phyloP scores from a whole-genome alignment of 768 basidiomycete genomes.

The Tricholoma furcatifolium region DNA sequence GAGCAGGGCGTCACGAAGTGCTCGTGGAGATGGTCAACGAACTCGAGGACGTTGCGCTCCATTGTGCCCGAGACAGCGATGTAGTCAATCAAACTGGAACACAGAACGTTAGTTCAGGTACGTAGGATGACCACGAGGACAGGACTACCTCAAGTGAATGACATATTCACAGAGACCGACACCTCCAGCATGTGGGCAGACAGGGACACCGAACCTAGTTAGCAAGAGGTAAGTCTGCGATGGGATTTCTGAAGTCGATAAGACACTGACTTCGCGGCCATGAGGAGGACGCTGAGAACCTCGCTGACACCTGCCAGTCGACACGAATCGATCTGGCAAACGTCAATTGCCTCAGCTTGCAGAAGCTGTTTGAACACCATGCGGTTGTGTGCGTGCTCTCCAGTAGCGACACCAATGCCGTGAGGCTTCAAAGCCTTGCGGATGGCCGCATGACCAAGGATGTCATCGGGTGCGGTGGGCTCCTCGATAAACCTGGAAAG shows the following conservation, averaged over 20 bases:
- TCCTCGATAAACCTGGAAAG: conserved; percentile 84
- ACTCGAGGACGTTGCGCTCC: conserved; percentile 93
- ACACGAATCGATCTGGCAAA: conserved; percentile 94
- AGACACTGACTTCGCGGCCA: conserved; percentile 73
- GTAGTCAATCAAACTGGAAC: conserved; percentile 81
- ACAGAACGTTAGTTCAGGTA: background rate
- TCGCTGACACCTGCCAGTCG: conserved; percentile 92
- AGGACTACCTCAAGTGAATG: conserved; percentile 74
- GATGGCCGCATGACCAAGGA: conserved; percentile 80
- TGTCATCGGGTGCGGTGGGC: conserved; percentile 90
- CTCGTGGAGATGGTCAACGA: conserved; percentile 89
- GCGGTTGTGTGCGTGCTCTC: conserved; percentile 92
- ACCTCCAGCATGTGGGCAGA: conserved; percentile 94
- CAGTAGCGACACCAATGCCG: conserved; percentile 90
- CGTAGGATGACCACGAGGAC: background rate
- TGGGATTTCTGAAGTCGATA: background rate
- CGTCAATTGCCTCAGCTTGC: conserved; percentile 90
- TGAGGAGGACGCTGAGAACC: conserved; percentile 84
- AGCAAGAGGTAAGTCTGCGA: background rate
- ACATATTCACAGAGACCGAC: conserved; percentile 93
- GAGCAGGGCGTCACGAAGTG: conserved; percentile 89
- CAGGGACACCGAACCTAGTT: conserved; percentile 72
- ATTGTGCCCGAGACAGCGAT: conserved; percentile 88
- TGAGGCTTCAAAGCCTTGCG: conserved; percentile 74
- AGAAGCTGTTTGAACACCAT: conserved; percentile 96